These are phyloP conservation scores for Lanmaoa pseudosensibilis DNA, from an alignment of 768 basidiomycete species.

Conservation along the genomic window DNA sequence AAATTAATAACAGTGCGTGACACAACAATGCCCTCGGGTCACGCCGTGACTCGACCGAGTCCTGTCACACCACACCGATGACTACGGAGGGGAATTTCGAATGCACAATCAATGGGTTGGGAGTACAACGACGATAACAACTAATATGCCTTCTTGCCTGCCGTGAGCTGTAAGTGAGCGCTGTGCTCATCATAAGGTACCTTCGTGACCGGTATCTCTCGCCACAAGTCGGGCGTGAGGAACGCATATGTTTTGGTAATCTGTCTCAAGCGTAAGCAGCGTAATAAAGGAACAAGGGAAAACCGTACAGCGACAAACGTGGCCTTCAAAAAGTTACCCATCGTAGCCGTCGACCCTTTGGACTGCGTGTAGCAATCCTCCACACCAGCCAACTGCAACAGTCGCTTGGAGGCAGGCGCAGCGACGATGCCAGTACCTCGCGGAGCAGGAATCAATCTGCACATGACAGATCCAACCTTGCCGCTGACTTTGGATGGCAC, in stretches of 20 bases:
- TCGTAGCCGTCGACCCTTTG: slow-evolving; percentile 97
- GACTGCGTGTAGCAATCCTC: slow-evolving; percentile 98
- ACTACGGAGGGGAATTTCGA: neutral
- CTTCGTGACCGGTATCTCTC: slow-evolving; percentile 86
- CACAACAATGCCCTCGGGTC: neutral
- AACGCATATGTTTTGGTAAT: slow-evolving; percentile 98
- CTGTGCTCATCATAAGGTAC: slow-evolving; percentile 95
- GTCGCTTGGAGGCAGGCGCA: slow-evolving; percentile 94
- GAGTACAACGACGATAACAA: neutral
- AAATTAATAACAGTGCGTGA: neutral
- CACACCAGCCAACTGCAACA: slow-evolving; percentile 96
- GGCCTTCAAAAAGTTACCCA: slow-evolving; percentile 99
- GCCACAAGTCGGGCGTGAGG: slow-evolving; percentile 98
- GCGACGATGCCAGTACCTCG: slow-evolving; percentile 99
- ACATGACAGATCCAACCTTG: slow-evolving; percentile 99
- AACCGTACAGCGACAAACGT: slow-evolving; percentile 84
- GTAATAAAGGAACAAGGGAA: neutral
- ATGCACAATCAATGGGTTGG: neutral
- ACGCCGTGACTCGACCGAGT: too few species aligned
- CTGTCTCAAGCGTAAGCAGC: slow-evolving; percentile 37
- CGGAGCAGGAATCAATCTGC: slow-evolving; percentile 96
- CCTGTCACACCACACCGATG: neutral
- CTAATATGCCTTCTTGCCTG: slow-evolving; percentile 74
- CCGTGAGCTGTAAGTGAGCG: slow-evolving; percentile 82
- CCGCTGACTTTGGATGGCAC: slow-evolving; percentile 98